Percentiles rank a stretch among this genome's conserved stretches.
phyloP scores from a whole-genome alignment of 2,329 filamentous ascomycete genomes.

The Taxawa tesnikishii region DNA sequence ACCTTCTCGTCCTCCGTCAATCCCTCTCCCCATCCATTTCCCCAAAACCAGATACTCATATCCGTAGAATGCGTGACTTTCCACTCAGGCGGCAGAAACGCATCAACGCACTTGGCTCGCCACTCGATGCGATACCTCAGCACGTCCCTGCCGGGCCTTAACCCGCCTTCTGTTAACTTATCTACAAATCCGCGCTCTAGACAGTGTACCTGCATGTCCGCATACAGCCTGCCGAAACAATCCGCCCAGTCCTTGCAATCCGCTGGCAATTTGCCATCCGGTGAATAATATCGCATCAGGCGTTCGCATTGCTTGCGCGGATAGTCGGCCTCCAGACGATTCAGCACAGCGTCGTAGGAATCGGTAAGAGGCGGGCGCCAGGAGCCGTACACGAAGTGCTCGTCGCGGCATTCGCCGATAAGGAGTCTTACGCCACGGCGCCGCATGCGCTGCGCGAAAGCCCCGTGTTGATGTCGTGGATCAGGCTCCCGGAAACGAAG shows the following conservation, averaged over 20 bases:
- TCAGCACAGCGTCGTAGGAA: constrained; percentile 27
- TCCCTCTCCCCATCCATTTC: constrained; percentile 26
- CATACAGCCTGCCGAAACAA: constrained; percentile 42
- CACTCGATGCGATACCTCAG: constrained; percentile 44
- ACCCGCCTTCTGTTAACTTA: constrained; percentile 28
- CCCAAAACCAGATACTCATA: constrained; percentile 45
- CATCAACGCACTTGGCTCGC: constrained; percentile 35
- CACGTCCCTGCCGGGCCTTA: constrained; percentile 29
- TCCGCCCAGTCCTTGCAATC: constrained; percentile 35
- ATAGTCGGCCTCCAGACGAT: constrained; percentile 41
- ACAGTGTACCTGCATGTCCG: constrained; percentile 43
- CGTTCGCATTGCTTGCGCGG: constrained; percentile 29
- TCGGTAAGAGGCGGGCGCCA: constrained; percentile 35
- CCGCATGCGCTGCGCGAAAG: constrained; percentile 33
- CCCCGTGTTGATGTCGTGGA: constrained; percentile 35
- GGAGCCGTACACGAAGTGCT: constrained; percentile 38
- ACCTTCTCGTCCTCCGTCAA: constrained; percentile 32
- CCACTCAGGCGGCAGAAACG: constrained; percentile 31
- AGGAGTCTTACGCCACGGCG: constrained; percentile 35
- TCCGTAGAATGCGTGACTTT: constrained; percentile 44
- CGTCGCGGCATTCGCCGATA: constrained; percentile 42
- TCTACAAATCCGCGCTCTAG: constrained; percentile 40
- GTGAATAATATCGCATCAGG: constrained; percentile 21
- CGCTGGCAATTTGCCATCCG: constrained; percentile 20
- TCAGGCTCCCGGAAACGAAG: constrained; percentile 34